These are phyloP conservation scores for Geosmithia putterillii DNA, from an alignment of 2,329 filamentous ascomycete species.

Conservation along the genomic window DNA sequence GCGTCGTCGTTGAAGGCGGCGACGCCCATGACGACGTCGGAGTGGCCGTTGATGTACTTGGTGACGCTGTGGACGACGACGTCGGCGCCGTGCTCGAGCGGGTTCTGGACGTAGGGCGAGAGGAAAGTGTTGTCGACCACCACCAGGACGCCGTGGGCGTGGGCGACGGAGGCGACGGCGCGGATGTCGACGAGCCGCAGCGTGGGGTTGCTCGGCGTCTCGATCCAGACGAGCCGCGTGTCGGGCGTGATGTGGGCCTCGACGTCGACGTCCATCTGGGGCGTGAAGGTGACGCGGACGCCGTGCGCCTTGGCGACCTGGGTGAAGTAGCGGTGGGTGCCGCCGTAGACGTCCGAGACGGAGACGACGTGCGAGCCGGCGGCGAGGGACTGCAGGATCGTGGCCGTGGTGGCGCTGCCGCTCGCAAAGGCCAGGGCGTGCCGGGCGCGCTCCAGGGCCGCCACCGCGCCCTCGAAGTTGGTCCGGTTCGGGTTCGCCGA, in stretches of 20 bases:
- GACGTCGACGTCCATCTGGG: slow-evolving; percentile 82
- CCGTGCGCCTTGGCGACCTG: slow-evolving; percentile 92
- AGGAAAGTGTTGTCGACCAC: slow-evolving; percentile 99
- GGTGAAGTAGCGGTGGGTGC: slow-evolving; percentile 97
- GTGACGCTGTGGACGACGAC: slow-evolving; percentile 96
- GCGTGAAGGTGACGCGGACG: slow-evolving; percentile 88
- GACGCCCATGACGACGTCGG: slow-evolving; percentile 94
- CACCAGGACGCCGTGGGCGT: slow-evolving; percentile 79
- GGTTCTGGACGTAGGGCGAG: slow-evolving; percentile 93
- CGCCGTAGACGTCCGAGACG: slow-evolving; percentile 94
- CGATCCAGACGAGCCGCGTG: slow-evolving; percentile 93
- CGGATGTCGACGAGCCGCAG: slow-evolving; percentile 86
- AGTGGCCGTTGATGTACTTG: slow-evolving; percentile 98
- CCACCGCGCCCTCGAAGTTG: slow-evolving; percentile 87
- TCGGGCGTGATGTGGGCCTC: slow-evolving; percentile 71
- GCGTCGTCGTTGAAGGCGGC: slow-evolving; percentile 86
- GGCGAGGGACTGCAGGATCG: slow-evolving; percentile 83
- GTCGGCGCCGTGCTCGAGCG: slow-evolving; percentile 87
- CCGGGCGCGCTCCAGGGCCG: slow-evolving; percentile 82
- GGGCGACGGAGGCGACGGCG: slow-evolving; percentile 70
- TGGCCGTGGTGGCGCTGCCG: slow-evolving; percentile 86
- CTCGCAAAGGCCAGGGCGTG: slow-evolving; percentile 91
- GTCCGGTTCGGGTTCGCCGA: slow-evolving; percentile 90
- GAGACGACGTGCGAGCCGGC: slow-evolving; percentile 89
- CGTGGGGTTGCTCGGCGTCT: slow-evolving; percentile 90